Percentiles rank a stretch among this genome's conserved stretches.
Evolutionary conservation across 1,284 basidiomycete species (phyloP).

Genomic region (Austropuccinia psidii): DNA sequence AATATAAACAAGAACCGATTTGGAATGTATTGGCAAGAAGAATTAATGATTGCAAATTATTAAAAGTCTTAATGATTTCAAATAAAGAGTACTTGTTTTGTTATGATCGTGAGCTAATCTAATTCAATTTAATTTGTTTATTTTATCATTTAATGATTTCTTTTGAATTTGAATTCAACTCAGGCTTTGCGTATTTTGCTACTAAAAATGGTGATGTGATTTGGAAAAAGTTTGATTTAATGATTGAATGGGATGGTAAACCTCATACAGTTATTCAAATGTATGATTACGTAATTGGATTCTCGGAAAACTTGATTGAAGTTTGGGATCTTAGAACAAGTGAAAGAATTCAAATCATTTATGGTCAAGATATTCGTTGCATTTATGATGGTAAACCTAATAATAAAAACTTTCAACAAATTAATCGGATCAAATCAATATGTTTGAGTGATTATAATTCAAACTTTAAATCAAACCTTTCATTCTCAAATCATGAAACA

Average conservation of each 20-base stretch:
- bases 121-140: not conserved
- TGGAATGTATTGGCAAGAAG: conserved; percentile 66
- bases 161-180: not conserved
- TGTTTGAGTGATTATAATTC: too few relatives aligned
- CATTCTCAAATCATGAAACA: too few relatives aligned
- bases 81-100: conserved; percentile 79
- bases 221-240: conserved; percentile 55
- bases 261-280: conserved; percentile 80
- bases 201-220: conserved; percentile 66
- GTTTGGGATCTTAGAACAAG: conserved; percentile 77
- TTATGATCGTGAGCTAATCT: conserved; percentile 57
- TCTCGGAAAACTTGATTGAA: conserved; percentile 86
- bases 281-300: conserved; percentile 78
- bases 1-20: conserved; percentile 59
- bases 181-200: conserved; percentile 71
- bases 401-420: too few relatives aligned
- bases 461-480: too few relatives aligned
- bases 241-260: conserved; percentile 91
- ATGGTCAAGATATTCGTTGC: conserved; percentile 69
- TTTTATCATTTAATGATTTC: not conserved
- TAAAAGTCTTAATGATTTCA: conserved; percentile 73
- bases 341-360: conserved; percentile 79
- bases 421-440: too few relatives aligned
- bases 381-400: conserved; percentile 53
- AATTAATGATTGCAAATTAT: conserved; percentile 66